phyloP scores from a whole-genome alignment of 2,329 filamentous ascomycete species.

The Bipolaris cookei region DNA sequence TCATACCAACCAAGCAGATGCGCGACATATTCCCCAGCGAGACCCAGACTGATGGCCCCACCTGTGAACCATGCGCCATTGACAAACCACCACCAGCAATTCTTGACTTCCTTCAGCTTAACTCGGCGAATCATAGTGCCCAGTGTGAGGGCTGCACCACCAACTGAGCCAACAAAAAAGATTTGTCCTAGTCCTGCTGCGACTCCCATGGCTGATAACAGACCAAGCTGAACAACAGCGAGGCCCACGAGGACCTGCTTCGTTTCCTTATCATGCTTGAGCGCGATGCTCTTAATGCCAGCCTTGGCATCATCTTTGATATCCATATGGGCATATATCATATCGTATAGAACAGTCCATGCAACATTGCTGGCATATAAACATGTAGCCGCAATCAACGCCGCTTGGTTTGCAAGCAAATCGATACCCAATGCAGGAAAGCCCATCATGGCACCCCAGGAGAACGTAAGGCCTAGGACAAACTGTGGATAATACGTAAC shows the following conservation, averaged over 20 bases:
- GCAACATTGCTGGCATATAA: slow-evolving; percentile 80
- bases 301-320: slow-evolving; percentile 84
- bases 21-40: slow-evolving; percentile 61
- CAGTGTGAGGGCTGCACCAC: slow-evolving; percentile 61
- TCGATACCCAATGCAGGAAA: slow-evolving; percentile 84
- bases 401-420: slow-evolving; percentile 67
- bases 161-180: slow-evolving; percentile 65
- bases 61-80: slow-evolving; percentile 68
- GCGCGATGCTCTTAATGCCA: slow-evolving; percentile 86
- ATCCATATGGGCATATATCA: slow-evolving; percentile 94
- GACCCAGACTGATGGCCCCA: slow-evolving; percentile 62
- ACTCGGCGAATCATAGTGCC: slow-evolving; percentile 66
- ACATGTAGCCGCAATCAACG: slow-evolving; percentile 69
- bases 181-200: slow-evolving; percentile 65
- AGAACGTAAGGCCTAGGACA: slow-evolving; percentile 83
- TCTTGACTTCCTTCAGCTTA: slow-evolving; percentile 61
- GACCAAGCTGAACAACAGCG: slow-evolving; percentile 69
- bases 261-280: slow-evolving; percentile 78
- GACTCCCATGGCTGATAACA: slow-evolving; percentile 73
- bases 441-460: slow-evolving; percentile 87
- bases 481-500: slow-evolving; percentile 87
- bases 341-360: slow-evolving; percentile 90
- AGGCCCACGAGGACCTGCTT: slow-evolving; percentile 76
- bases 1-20: slow-evolving; percentile 37
- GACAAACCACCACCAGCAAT: slow-evolving; percentile 71